Evolutionary conservation across 164 flowering plant genomes (phyloP).

Genomic region (Piper longum): DNA sequence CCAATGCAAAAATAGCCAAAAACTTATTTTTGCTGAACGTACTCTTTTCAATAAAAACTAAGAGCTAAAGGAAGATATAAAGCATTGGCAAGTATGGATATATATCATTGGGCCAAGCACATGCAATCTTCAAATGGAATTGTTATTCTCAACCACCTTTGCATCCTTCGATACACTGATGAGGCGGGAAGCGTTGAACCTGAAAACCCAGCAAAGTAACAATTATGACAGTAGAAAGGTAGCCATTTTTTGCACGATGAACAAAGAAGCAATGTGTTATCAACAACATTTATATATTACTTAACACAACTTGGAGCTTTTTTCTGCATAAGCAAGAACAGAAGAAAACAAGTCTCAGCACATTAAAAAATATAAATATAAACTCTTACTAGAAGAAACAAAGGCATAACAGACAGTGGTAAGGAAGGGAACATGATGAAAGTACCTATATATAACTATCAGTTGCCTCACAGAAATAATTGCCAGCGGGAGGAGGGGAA

Average conservation of each 20-base stretch:
- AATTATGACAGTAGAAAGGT: no score
- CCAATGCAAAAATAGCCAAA: no score
- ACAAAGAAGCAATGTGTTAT: no score
- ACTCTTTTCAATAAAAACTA: no score
- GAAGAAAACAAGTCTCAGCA: neutral
- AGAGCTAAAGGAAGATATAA: no score
- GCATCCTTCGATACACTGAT: conserved; percentile 52
- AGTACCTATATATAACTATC: no score
- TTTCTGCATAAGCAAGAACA: neutral
- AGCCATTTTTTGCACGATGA: no score
- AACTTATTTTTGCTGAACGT: no score
- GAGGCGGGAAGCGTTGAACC: conserved; percentile 52
- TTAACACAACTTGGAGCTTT: neutral
- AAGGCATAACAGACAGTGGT: neutral
- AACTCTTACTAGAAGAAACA: neutral
- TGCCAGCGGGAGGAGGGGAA: neutral
- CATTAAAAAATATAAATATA: neutral
- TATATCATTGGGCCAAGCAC: neutral
- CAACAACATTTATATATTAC: neutral
- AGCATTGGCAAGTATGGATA: neutral
- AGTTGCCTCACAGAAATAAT: neutral
- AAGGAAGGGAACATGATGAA: neutral
- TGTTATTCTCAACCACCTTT: conserved; percentile 24
- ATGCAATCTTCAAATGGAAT: neutral
- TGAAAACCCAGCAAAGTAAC: conserved; percentile 9